Base-by-base conservation (phyloP, 108 stramenopile genomes). In the Cyclostephanos invisitatus region DNA sequence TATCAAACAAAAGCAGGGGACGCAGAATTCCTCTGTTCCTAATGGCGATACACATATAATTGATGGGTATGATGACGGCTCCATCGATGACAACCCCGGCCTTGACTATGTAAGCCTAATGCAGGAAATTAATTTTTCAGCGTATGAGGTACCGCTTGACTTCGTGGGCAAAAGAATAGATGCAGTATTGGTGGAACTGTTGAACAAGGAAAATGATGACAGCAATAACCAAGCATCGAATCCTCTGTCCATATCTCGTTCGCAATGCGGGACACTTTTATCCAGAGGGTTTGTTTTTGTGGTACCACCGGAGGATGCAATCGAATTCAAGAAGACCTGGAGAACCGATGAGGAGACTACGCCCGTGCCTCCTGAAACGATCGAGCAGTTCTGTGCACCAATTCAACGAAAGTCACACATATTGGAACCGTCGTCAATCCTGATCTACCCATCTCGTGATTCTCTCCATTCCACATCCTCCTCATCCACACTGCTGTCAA, bases 401-500 rank as follows among this genome's bases (percentile, higher is more conserved):
- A 67, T 81, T 61, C 44, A 70, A 53, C 62, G 73, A 28, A 81
- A 81, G 59, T 74, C 80, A 40, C 62, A 71, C 47, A 48, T 27
- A 22, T 40, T 81, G 4, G 80, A 81, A 67, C 18, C 55, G 22
- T 62, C 59, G 6, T 81, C 80, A 2, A 51, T 81, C 67, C 63
- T 81, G 14, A 64, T 81, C 5, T 81, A 75, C 62, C 80, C 80
- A 55, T 66, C 80, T 18, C 80, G 80, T n/a, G 58, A 81, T 14
- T 81, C 80, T 59, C 68, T 81, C 7, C n/a, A 62, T 44, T 71
- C 80, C 36, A 48, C 73, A 27, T 62, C 80, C 35, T 67, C 73
- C 27, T 54, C 73, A 10, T 29, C 53, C 29, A 20, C 72, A 22
- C 69, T 81, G 54, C 80, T 81, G 40, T 75, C 80, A n/a, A 81